Base-by-base conservation (phyloP, 768 basidiomycete genomes). In the Suillus subalutaceus region DNA sequence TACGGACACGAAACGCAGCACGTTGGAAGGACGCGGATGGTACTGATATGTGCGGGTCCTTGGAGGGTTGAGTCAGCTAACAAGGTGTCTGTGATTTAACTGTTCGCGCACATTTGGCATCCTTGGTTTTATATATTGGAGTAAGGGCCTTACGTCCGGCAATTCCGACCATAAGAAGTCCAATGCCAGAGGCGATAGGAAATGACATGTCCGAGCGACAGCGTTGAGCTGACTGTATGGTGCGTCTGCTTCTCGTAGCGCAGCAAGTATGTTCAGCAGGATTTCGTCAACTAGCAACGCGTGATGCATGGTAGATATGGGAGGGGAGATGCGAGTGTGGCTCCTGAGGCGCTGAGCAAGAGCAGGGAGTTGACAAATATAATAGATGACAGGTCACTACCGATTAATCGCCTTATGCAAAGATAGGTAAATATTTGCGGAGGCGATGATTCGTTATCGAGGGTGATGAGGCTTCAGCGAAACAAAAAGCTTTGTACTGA, bases 151-250 rank as follows among this genome's bases (percentile, higher is more conserved):
- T 30, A n/a, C 26, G 26, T 60, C 59, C 6, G 41, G 41, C 26
- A 60, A 41, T 13, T 60, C 59, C 6, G 41, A 60, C 59, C 59
- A 60, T 43, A 60, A 60, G 9, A 60, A 20, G 59, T 60, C 59
- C 41, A 60, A 60, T 32, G 59, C 59, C 41, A 60, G 6, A 60
- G 40, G 59, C 7, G 59, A 60, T 60, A 60, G 18, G 59, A 32
- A 20, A 20, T 30, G 59, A 30, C 59, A 60, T 30, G 59, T 43
- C 41, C 12, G 59, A 60, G 59, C 59, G 18, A 60, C 12, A 43
- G 59, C 59, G 12, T 60, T 60, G 3, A 60, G 59, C 59, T 60
- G 59, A 5, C 59, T 60, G 7, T 30, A 30, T 43, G 59, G 10
- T 23, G 26, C 20, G 20, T 60, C 59, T 60, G 41, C n/a, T 60